phyloP scores from a whole-genome alignment of 331 rosid species.

The Quercus phellos region DNA sequence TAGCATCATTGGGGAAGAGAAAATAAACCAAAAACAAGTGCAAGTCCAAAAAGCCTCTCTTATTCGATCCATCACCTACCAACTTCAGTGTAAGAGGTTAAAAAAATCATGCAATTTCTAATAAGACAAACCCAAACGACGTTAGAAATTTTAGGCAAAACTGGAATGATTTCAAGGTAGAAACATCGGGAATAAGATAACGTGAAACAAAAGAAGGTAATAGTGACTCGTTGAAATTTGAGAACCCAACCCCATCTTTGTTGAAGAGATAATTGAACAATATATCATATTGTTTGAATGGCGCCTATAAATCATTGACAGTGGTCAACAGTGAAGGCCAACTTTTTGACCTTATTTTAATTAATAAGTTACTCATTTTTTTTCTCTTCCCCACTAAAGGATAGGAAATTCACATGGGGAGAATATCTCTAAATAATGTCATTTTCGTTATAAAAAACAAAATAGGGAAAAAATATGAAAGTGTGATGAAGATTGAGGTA shows the following conservation, averaged over 20 bases:
- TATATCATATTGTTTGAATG: constrained; percentile 24
- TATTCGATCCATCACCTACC: constrained; percentile 30
- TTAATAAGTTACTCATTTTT: background rate
- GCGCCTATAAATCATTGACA: constrained; percentile 9
- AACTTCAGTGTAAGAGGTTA: constrained; percentile 3
- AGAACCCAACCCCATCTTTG: background rate
- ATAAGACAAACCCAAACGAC: constrained; percentile 40
- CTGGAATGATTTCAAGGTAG: constrained; percentile 42
- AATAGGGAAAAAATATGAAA: no score
- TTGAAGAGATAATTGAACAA: constrained; percentile 17
- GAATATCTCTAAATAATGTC: background rate
- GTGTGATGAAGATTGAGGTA: no score
- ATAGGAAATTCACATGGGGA: background rate
- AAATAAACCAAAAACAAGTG: constrained; percentile 22
- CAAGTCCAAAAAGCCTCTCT: constrained; percentile 10
- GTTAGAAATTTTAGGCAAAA: constrained; percentile 18
- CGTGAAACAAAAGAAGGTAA: constrained; percentile 23
- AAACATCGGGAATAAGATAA: constrained; percentile 31
- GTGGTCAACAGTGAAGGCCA: constrained; percentile 5
- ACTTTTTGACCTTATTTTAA: constrained; percentile 2
- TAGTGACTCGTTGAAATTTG: constrained; percentile 26
- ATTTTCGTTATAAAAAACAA: no score
- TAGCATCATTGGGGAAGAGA: constrained; percentile 30
- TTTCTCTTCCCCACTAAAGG: background rate
- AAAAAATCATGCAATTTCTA: constrained; percentile 14